Evolutionary conservation across 1,284 basidiomycete genomes (phyloP), one percentile per base, ranked within the genome.

Genomic region (Pterulicium gracile): DNA sequence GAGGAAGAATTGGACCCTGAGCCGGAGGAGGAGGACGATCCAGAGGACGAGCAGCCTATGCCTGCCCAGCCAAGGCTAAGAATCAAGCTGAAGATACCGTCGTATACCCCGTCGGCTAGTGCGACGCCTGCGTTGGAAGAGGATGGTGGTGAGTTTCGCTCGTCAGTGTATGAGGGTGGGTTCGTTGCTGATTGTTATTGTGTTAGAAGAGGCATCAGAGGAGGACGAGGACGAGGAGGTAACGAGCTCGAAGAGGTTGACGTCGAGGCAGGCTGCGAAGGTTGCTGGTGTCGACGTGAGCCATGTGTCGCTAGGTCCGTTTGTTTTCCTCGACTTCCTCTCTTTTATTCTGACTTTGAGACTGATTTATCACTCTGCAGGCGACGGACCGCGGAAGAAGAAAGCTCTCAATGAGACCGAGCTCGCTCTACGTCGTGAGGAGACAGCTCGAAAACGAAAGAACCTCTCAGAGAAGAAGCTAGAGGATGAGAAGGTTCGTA

Each of bases 391-490:
- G 1, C 67, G 75, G 19, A 86, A 83, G 59, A 90, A 90, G 63
- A 82, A 85, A 54, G 73, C 79, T 10, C 68, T 91, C 3, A 92
- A 88, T 14, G 88, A 91, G 55, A 77, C 81, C 0, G 91, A 94
- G 61, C 69, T 90, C 1, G 81, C 86, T 0, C 68, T 93, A 14
- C 76, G 84, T 43, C 72, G 87, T 22, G 88, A 91, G 59, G 91
- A 95, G 64, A 89, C 82, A 0, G 88, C 90, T 0, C 71, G 90
- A 23, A 87, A 91, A 59, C 72, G 91, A 41, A 87, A 81, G 56
- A 87, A 93, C 54, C 69, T 93, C 50, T 82, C 78, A 15, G 91
- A 93, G 62, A 92, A 93, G 70, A 89, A 88, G 61, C 69, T 92
- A 17, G 88, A 94, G 59, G 91, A 95, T 56, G 91, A 95, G 61